Conservation (phyloP, 1,139 yeast species). For the Debaryomyces udenii region DNA sequence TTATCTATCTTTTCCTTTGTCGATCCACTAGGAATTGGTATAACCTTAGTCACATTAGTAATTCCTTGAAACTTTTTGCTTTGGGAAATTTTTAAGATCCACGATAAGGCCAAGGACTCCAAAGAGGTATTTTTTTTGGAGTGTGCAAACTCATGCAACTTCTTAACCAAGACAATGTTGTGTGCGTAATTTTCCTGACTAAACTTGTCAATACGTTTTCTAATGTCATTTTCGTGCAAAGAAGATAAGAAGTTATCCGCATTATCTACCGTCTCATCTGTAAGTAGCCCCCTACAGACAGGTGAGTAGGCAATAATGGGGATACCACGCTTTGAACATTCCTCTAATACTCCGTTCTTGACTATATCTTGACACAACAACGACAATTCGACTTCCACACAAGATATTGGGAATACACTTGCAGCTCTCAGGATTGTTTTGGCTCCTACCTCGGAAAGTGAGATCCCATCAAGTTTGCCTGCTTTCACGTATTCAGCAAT, state of each 20-base stretch:
- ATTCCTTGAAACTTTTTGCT: slow-evolving; percentile 29
- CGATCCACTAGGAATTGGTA: slow-evolving; percentile 82
- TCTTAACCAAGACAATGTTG: slow-evolving; percentile 52
- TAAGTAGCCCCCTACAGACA: slow-evolving; percentile 74
- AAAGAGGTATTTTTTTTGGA: slow-evolving; percentile 45
- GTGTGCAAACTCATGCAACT: slow-evolving; percentile 53
- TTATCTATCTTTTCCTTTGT: slow-evolving; percentile 59
- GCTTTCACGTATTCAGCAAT: slow-evolving; percentile 54
- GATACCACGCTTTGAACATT: slow-evolving; percentile 44
- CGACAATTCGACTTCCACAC: slow-evolving; percentile 78
- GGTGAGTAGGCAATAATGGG: slow-evolving; percentile 83
- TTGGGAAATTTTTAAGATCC: slow-evolving; percentile 54
- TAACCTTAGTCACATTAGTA: slow-evolving; percentile 51
- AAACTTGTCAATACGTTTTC: slow-evolving; percentile 60
- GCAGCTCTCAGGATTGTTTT: slow-evolving; percentile 60
- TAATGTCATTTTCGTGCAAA: slow-evolving; percentile 57
- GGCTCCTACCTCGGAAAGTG: slow-evolving; percentile 71
- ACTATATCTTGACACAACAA: slow-evolving; percentile 63
- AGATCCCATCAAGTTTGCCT: slow-evolving; percentile 66
- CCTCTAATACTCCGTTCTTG: slow-evolving; percentile 62
- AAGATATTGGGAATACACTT: slow-evolving; percentile 53
- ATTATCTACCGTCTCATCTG: slow-evolving; percentile 56
- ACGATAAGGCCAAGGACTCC: slow-evolving; percentile 73
- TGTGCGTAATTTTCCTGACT: slow-evolving; percentile 54
- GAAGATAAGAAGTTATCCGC: slow-evolving; percentile 34